Conservation (phyloP, 164 flowering plant genomes). For the Malania oleifera region DNA sequence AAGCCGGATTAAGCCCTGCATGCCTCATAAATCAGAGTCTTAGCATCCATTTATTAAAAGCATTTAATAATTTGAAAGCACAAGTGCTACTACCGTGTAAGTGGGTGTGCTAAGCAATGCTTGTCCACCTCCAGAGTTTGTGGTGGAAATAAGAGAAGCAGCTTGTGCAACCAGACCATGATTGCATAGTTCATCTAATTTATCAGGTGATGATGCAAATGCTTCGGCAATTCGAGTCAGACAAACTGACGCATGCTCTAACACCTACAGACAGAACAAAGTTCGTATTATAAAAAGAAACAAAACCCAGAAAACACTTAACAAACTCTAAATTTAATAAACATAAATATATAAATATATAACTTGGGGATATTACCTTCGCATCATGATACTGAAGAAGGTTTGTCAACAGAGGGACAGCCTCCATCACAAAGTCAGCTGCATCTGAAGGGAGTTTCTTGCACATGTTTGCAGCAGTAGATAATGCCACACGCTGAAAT, state of each 20-base stretch:
- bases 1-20: constrained; percentile 92
- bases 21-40: constrained; percentile 17
- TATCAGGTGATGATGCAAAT: constrained; percentile 83
- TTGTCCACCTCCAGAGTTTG: constrained; percentile 88
- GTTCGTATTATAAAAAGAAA: not conserved
- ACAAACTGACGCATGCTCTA: constrained; percentile 97
- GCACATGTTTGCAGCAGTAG: constrained; percentile 99
- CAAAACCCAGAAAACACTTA: not conserved
- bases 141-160: constrained; percentile 82
- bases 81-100: constrained; percentile 61
- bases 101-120: constrained; percentile 89
- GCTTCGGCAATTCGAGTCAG: constrained; percentile 95
- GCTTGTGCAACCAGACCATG: constrained; percentile 94
- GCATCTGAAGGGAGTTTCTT: constrained; percentile 99
- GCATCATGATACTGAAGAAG: constrained; percentile 96
- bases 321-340: not conserved
- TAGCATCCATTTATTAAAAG: constrained; percentile 1
- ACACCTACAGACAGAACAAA: constrained; percentile 43
- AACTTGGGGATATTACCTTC: constrained; percentile 40
- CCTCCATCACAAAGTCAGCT: constrained; percentile 98
- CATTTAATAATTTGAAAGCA: not conserved
- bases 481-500: constrained; percentile 83
- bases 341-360: not conserved
- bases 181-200: constrained; percentile 90
- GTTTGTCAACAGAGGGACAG: constrained; percentile 90